phyloP scores from a whole-genome alignment of 2,329 filamentous ascomycete species.

The Pseudocercospora musae region DNA sequence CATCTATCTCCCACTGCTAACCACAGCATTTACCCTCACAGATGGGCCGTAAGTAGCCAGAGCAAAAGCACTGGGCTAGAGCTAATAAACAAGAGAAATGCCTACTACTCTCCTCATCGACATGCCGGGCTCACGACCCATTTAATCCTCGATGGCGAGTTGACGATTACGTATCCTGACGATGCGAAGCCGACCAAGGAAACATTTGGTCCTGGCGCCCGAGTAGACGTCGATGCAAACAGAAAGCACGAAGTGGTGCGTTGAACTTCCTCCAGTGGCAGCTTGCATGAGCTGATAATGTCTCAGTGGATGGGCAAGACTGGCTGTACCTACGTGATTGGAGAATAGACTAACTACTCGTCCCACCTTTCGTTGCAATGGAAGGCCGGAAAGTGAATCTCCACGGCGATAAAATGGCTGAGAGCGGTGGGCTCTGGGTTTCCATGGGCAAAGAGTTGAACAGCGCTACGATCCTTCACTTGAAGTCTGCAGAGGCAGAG shows the following conservation, averaged over 20 bases:
- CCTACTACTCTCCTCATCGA: conserved; percentile 65
- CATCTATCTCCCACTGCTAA: background rate
- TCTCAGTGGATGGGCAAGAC: conserved; percentile 56
- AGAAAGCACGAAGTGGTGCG: conserved; percentile 59
- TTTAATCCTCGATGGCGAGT: conserved; percentile 60
- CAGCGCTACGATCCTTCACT: background rate
- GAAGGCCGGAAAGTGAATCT: background rate
- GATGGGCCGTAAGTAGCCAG: conserved; percentile 59
- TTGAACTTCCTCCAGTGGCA: background rate
- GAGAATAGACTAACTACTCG: conserved; percentile 12
- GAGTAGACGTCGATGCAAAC: conserved; percentile 64
- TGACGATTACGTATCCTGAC: conserved; percentile 66
- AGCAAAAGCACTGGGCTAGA: conserved; percentile 5
- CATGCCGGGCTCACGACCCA: conserved; percentile 66
- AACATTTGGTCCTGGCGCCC: conserved; percentile 58
- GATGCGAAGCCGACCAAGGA: conserved; percentile 55
- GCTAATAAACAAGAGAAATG: conserved; percentile 49
- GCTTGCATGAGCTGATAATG: background rate
- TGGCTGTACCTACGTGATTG: conserved; percentile 55
- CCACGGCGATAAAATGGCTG: background rate
- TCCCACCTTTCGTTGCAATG: background rate
- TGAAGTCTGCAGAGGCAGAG: background rate
- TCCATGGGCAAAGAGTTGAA: too few relatives aligned
- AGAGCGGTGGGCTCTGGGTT: too few relatives aligned
- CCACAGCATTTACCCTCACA: background rate